Evolutionary conservation across 2,329 filamentous ascomycete genomes (phyloP), one percentile per base, ranked within the genome.

Genomic region (Aspergillus uvarum): DNA sequence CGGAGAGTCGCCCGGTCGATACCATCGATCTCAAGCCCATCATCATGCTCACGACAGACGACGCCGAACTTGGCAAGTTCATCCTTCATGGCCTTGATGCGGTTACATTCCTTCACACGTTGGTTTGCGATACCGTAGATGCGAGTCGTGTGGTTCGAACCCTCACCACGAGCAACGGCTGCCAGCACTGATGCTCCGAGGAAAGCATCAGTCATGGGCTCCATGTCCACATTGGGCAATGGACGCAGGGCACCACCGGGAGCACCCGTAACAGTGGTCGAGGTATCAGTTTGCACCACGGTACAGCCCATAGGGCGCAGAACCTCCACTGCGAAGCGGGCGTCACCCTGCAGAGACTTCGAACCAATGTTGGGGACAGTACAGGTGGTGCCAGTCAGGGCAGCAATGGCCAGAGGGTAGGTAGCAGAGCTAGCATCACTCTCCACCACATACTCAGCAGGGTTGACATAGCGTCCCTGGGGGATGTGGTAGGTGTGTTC

Each of bases 201-300:
- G 82, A 99, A 99, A 52, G 95, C 95, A 76, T 99, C 95, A 0
- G 95, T 99, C 95, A 99, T 99, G 1, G 94, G 90, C 75, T 98
- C 95, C 95, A 99, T 99, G 71, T 99, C 93, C 29, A 99, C 87
- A 60, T 94, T 89, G 19, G 87, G 80, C 12, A 99, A 80, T 0
- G 91, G 89, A 67, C 87, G 87, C 44, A 99, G 80, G 16, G 83
- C 78, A 11, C 95, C 94, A 58, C 83, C 77, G 2, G 85, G 77
- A n/a, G 95, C 95, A 1, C 95, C 95, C 8, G 89, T 96, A 8
- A 99, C 95, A 0, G 93, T 98, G 1, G 95, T 99, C 1, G 93
- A 96, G 19, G 84, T 87, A 56, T 86, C 86, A 0, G 89, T 91
- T 77, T 99, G 95, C 67, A 91, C 83, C 5, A 99, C 95, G 2